A percentile compares a stretch with the other conserved stretches of the same genome.
Conservation (phyloP, 2,329 filamentous ascomycete genomes). For the Colletotrichum liriopes region DNA sequence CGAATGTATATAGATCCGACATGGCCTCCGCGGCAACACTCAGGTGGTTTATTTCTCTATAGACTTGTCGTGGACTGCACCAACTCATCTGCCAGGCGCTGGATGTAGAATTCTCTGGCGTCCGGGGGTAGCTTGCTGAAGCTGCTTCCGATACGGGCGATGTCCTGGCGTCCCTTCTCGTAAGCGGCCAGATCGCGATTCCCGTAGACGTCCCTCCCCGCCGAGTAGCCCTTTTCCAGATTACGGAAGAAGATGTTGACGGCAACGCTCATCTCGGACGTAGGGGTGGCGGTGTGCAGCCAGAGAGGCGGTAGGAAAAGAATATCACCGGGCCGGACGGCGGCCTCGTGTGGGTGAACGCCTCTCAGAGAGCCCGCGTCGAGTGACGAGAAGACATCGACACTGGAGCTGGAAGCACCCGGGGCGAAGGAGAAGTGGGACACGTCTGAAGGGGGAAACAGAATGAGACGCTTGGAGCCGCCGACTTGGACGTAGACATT, state of each 20-base stretch:
- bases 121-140: slow-evolving; percentile 78
- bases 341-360: slow-evolving; percentile 77
- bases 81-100: slow-evolving; percentile 81
- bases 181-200: slow-evolving; percentile 89
- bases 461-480: slow-evolving; percentile 80
- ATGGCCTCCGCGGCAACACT: neutral
- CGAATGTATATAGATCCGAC: neutral
- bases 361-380: slow-evolving; percentile 56
- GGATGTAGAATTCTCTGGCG: slow-evolving; percentile 82
- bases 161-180: slow-evolving; percentile 82
- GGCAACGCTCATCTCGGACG: slow-evolving; percentile 75
- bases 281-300: slow-evolving; percentile 82
- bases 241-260: slow-evolving; percentile 93
- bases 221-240: slow-evolving; percentile 77
- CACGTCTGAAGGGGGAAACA: slow-evolving; percentile 87
- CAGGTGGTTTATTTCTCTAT: slow-evolving; percentile 6
- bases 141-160: slow-evolving; percentile 75
- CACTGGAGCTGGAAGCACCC: slow-evolving; percentile 84
- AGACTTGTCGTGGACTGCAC: slow-evolving; percentile 21
- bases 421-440: slow-evolving; percentile 78
- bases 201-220: slow-evolving; percentile 87
- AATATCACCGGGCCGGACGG: slow-evolving; percentile 80
- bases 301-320: slow-evolving; percentile 88
- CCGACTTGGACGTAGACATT: slow-evolving; percentile 87
- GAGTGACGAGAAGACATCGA: slow-evolving; percentile 77